Percentiles rank a stretch among this genome's conserved stretches.
phyloP scores from a whole-genome alignment of 2,329 filamentous ascomycete species.

The Colletotrichum nymphaeae region DNA sequence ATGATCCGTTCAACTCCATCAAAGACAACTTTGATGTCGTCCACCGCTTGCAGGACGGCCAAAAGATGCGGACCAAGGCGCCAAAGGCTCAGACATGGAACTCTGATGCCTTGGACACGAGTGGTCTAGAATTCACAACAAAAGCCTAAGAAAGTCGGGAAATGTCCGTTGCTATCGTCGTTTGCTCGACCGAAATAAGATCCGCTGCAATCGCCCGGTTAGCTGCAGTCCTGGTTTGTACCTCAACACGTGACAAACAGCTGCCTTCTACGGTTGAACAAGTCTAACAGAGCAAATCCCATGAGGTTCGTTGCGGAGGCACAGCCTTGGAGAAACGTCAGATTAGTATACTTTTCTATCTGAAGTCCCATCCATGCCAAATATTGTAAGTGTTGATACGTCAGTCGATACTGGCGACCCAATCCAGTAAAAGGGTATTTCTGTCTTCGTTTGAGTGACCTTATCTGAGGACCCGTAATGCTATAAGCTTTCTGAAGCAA shows the following conservation, averaged over 20 bases:
- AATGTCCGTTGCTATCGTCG: constrained; percentile 30
- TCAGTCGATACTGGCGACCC: neutral
- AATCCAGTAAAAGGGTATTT: neutral
- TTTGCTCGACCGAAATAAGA: constrained; percentile 36
- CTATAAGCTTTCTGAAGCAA: neutral
- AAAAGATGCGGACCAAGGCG: constrained; percentile 5
- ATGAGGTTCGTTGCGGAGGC: neutral
- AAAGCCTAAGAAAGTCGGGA: neutral
- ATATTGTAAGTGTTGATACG: neutral
- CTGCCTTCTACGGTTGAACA: constrained; percentile 24
- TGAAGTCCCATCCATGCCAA: neutral
- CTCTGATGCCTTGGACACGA: constrained; percentile 22
- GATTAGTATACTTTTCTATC: constrained; percentile 25
- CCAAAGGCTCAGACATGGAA: constrained; percentile 29
- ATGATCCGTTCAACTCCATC: neutral
- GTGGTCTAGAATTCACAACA: constrained; percentile 1
- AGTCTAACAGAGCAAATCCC: constrained; percentile 2
- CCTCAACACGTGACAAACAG: constrained; percentile 37
- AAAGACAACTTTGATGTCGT: constrained; percentile 28
- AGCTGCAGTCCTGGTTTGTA: constrained; percentile 36
- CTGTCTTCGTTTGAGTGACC: neutral
- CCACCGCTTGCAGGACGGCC: constrained; percentile 9
- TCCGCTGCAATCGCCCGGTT: constrained; percentile 35
- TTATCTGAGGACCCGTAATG: neutral
- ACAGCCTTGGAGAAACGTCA: neutral